Conservation (phyloP, 305 asterid species). For the Rubia tinctorum region DNA sequence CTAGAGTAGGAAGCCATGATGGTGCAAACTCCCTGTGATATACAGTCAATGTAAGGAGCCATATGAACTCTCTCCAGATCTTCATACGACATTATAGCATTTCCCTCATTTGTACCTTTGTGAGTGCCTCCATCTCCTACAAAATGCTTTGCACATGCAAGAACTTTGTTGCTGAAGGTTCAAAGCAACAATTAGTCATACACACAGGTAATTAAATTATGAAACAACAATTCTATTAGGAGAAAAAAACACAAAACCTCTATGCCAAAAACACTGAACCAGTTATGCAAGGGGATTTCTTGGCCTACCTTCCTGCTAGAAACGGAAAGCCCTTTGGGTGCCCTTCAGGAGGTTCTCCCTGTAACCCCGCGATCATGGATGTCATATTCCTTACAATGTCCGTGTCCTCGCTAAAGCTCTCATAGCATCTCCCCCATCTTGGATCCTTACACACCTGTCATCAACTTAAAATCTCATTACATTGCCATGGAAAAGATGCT, state of each 20-base stretch:
- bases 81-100: conserved; percentile 35
- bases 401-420: conserved; percentile 48
- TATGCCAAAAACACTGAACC: neutral
- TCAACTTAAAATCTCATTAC: neutral
- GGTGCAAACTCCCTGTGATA: conserved; percentile 49
- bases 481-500: neutral
- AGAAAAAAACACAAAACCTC: neutral
- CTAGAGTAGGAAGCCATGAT: conserved; percentile 54
- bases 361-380: conserved; percentile 39
- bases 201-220: neutral
- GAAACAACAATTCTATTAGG: no score
- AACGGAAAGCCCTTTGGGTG: conserved; percentile 36
- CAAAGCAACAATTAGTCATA: conserved; percentile 16
- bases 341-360: conserved; percentile 42
- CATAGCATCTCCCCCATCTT: conserved; percentile 55
- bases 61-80: conserved; percentile 44
- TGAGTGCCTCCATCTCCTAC: conserved; percentile 56
- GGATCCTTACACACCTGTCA: conserved; percentile 48
- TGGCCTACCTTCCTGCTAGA: conserved; percentile 41
- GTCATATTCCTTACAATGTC: conserved; percentile 42
- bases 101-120: conserved; percentile 43
- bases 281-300: neutral
- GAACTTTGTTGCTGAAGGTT: conserved; percentile 39
- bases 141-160: conserved; percentile 57
- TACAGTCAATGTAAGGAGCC: conserved; percentile 44